Evolutionary conservation across 129 eudicot genomes (phyloP).

Genomic region (Smallanthus sonchifolius): DNA sequence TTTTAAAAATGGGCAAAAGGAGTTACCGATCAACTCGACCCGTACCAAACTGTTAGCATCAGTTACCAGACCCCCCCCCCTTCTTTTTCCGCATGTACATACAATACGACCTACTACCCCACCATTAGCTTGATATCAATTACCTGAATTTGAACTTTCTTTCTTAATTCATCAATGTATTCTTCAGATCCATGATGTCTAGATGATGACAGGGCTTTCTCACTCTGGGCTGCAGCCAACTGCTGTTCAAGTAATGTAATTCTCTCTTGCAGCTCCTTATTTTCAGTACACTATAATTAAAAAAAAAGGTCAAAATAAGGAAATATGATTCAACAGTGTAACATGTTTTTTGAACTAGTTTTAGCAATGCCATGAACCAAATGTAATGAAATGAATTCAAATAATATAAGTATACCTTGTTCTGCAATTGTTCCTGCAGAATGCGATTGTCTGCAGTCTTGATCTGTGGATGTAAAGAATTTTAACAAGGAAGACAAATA

Average conservation of each 20-base stretch:
- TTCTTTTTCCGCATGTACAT: neutral
- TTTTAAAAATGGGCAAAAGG: neutral
- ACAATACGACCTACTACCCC: neutral
- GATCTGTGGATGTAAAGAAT: constrained; percentile 43
- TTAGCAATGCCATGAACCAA: neutral
- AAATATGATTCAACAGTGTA: constrained; percentile 7
- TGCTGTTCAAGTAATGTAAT: constrained; percentile 63
- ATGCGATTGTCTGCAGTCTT: constrained; percentile 91
- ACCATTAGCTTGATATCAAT: constrained; percentile 3
- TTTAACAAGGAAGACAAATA: neutral
- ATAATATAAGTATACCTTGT: constrained; percentile 50
- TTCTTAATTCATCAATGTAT: constrained; percentile 55
- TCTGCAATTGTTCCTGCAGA: constrained; percentile 92
- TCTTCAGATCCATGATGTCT: constrained; percentile 47
- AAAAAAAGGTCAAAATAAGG: constrained; percentile 5
- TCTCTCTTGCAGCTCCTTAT: constrained; percentile 71
- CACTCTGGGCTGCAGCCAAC: constrained; percentile 48
- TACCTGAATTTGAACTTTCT: constrained; percentile 75
- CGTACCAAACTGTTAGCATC: neutral
- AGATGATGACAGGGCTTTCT: constrained; percentile 32
- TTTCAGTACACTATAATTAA: constrained; percentile 64
- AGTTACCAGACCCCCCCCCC: neutral
- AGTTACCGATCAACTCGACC: neutral
- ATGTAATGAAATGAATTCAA: neutral
- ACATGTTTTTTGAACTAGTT: neutral